Conservation (phyloP, 164 flowering plant genomes). For the Protea cynaroides region DNA sequence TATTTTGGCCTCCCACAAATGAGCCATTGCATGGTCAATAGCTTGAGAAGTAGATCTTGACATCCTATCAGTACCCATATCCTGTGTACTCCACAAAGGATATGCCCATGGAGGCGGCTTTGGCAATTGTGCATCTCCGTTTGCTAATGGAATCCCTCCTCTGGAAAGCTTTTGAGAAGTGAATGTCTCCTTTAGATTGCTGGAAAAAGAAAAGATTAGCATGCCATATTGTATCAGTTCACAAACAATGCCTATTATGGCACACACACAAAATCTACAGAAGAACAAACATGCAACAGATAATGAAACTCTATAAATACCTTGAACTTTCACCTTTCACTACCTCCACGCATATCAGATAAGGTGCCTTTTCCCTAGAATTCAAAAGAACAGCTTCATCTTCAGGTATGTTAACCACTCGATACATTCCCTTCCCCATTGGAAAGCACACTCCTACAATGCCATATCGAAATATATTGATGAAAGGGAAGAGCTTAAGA, state of each 20-base stretch:
- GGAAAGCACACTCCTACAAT: slow-evolving; percentile 86
- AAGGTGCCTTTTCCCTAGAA: slow-evolving; percentile 99
- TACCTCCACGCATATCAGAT: slow-evolving; percentile 88
- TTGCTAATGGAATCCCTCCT: slow-evolving; percentile 96
- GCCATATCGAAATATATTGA: slow-evolving; percentile 1
- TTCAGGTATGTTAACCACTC: slow-evolving; percentile 92
- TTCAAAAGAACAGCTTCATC: slow-evolving; percentile 96
- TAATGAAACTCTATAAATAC: slow-evolving; percentile 27
- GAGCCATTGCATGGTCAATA: slow-evolving; percentile 96
- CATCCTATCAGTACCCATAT: slow-evolving; percentile 80
- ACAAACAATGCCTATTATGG: neutral
- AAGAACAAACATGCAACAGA: neutral
- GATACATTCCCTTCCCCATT: slow-evolving; percentile 91
- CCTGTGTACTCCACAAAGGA: slow-evolving; percentile 77
- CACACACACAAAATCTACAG: neutral
- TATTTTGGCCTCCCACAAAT: slow-evolving; percentile 75
- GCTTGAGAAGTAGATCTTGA: slow-evolving; percentile 88
- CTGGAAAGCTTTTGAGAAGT: slow-evolving; percentile 66
- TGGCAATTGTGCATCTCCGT: slow-evolving; percentile 87
- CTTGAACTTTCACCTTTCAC: slow-evolving; percentile 79
- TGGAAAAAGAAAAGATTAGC: slow-evolving; percentile 9
- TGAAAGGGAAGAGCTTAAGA: neutral
- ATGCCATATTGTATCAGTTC: neutral
- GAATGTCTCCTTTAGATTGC: slow-evolving; percentile 56
- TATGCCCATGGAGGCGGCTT: slow-evolving; percentile 99